A percentile compares a stretch with the other conserved stretches of the same genome.
phyloP scores from a whole-genome alignment of 371 early-diverging fungal species.

The Amoeboaphelidium occidentale region DNA sequence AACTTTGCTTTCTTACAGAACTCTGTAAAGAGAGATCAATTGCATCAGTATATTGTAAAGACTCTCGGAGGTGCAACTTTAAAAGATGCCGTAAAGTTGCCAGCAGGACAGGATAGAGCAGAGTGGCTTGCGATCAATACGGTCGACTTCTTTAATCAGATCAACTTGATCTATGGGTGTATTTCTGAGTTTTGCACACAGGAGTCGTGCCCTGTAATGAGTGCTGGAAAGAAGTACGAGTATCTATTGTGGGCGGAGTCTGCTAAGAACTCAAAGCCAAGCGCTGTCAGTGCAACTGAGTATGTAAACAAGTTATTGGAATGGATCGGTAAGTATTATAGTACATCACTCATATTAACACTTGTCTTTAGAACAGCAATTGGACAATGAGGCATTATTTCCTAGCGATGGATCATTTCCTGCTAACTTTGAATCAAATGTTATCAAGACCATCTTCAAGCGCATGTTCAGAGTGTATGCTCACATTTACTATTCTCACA shows the following conservation, averaged over 20 bases:
- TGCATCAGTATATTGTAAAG: not conserved
- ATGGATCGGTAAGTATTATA: not conserved
- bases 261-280: not conserved
- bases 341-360: too few relatives aligned
- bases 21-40: not conserved
- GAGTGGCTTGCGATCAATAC: not conserved
- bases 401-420: constrained; percentile 8
- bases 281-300: not conserved
- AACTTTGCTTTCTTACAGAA: not conserved
- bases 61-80: not conserved
- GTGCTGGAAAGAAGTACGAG: not conserved
- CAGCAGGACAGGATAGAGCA: not conserved
- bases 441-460: constrained; percentile 11
- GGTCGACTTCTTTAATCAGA: not conserved
- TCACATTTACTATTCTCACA: constrained; percentile 13
- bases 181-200: not conserved
- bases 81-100: not conserved
- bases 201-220: not conserved
- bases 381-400: not conserved
- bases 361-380: not conserved
- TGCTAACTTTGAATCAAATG: constrained; percentile 5
- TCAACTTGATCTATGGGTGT: not conserved
- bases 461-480: constrained; percentile 14
- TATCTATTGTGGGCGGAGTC: not conserved
- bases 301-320: not conserved